phyloP scores from a whole-genome alignment of 768 basidiomycete species.

The Phanerochaete sordida region DNA sequence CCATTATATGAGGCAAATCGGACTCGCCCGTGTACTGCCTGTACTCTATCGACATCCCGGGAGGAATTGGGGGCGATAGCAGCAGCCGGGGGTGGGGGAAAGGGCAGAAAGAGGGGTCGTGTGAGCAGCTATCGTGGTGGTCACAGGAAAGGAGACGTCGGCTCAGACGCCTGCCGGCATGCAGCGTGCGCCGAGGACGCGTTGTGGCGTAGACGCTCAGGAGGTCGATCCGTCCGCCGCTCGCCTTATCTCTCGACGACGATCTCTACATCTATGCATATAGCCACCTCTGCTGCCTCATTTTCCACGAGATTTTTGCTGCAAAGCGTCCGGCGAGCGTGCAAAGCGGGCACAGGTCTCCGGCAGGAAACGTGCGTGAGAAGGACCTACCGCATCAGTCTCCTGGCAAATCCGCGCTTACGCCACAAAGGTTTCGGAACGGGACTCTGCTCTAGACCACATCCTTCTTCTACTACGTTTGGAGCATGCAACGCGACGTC shows the following conservation, averaged over 20 bases:
- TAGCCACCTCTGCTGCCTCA: not conserved
- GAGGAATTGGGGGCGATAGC: not conserved
- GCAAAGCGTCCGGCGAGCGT: too few relatives aligned
- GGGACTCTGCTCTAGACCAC: not conserved
- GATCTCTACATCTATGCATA: not conserved
- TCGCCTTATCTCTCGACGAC: not conserved
- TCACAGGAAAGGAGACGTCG: not conserved
- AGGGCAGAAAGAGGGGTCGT: not conserved
- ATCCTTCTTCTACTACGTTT: not conserved
- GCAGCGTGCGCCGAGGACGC: not conserved
- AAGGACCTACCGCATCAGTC: not conserved
- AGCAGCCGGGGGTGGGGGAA: not conserved
- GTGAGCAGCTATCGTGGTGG: not conserved
- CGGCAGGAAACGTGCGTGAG: too few relatives aligned
- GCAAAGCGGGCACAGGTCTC: too few relatives aligned
- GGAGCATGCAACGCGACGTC: too few relatives aligned
- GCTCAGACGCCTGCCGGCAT: not conserved
- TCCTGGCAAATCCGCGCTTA: not conserved
- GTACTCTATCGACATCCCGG: constrained; percentile 44
- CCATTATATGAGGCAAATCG: constrained; percentile 81
- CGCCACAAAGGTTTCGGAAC: not conserved
- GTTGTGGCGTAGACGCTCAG: constrained; percentile 4
- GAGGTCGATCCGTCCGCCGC: not conserved
- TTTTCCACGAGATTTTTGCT: too few relatives aligned
- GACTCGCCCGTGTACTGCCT: constrained; percentile 72